Evolutionary conservation across 2,329 filamentous ascomycete genomes (phyloP).

Genomic region (Diplocarpon mali): DNA sequence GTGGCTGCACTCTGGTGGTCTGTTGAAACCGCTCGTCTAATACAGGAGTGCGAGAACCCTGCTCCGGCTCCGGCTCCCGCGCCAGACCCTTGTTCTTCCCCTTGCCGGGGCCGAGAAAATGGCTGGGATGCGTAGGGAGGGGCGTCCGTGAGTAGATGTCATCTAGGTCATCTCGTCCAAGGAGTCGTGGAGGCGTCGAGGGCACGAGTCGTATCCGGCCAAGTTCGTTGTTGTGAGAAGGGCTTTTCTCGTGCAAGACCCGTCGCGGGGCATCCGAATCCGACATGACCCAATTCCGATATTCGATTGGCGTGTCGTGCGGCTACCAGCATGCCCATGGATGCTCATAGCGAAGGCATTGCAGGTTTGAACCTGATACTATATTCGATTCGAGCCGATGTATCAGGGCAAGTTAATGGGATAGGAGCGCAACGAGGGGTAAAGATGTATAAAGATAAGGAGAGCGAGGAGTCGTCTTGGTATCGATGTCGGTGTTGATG

Average conservation of each 20-base stretch:
- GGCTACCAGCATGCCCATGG: constrained; percentile 2
- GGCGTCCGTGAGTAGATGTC: constrained; percentile 26
- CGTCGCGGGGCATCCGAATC: constrained; percentile 13
- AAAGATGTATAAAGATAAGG: not conserved
- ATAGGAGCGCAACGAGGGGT: not conserved
- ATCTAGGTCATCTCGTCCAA: constrained; percentile 11
- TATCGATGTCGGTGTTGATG: too few species aligned
- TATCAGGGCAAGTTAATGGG: not conserved
- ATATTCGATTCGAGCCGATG: not conserved
- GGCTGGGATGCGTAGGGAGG: constrained; percentile 25
- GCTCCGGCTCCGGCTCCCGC: constrained; percentile 1
- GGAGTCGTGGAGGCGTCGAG: constrained; percentile 13
- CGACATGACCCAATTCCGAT: constrained; percentile 7
- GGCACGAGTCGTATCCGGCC: constrained; percentile 15
- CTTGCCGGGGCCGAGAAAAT: constrained; percentile 21
- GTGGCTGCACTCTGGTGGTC: constrained; percentile 14
- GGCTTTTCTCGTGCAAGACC: constrained; percentile 20
- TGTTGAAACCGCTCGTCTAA: constrained; percentile 23
- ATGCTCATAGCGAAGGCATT: constrained; percentile 4
- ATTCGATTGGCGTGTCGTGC: constrained; percentile 1
- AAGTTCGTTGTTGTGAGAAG: constrained; percentile 17
- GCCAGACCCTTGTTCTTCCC: constrained; percentile 8
- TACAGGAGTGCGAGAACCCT: constrained; percentile 12
- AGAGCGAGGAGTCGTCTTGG: too few species aligned
- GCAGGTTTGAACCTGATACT: not conserved